phyloP scores from a whole-genome alignment of 2,329 filamentous ascomycete genomes.

The Sporothrix brunneoviolacea region DNA sequence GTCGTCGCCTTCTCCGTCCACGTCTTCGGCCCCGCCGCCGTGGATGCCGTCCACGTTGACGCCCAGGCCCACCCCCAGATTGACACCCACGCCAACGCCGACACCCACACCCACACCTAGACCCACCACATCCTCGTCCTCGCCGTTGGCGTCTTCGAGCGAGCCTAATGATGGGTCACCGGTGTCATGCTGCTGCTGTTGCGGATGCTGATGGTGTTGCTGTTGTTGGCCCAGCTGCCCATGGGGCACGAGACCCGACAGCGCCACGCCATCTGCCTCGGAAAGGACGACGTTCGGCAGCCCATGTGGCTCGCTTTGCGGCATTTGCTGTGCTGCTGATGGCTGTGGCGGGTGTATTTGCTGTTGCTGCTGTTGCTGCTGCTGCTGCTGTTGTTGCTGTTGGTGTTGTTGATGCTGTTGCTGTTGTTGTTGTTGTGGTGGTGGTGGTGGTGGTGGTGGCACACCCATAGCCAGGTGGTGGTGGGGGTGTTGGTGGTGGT shows the following conservation, averaged over 20 bases:
- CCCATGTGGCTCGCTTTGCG: background rate
- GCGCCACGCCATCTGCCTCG: too few species aligned
- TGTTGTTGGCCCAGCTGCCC: constrained; percentile 4
- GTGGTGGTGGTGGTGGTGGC: constrained; percentile 6
- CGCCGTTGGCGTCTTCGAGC: constrained; percentile 12
- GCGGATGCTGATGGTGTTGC: background rate
- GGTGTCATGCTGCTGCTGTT: constrained; percentile 9
- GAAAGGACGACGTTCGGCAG: background rate
- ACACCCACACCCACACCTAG: background rate
- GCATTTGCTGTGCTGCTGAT: background rate
- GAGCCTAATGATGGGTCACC: background rate
- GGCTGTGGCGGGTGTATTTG: constrained; percentile 11
- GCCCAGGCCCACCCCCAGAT: constrained; percentile 18
- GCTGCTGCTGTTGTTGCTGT: constrained; percentile 9
- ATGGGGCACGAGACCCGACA: background rate
- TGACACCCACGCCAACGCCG: constrained; percentile 4
- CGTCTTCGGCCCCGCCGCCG: constrained; percentile 22
- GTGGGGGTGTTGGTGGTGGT: background rate
- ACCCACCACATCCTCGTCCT: background rate
- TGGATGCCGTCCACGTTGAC: background rate
- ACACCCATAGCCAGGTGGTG: background rate
- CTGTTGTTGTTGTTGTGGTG: constrained; percentile 7
- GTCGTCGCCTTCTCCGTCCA: constrained; percentile 22
- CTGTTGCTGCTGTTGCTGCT: background rate
- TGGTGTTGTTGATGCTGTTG: background rate